Percentiles rank a stretch among this genome's conserved stretches.
These are phyloP conservation scores for Trichosporon inkin DNA, from an alignment of 1,284 basidiomycete genomes.

Conservation along the genomic window DNA sequence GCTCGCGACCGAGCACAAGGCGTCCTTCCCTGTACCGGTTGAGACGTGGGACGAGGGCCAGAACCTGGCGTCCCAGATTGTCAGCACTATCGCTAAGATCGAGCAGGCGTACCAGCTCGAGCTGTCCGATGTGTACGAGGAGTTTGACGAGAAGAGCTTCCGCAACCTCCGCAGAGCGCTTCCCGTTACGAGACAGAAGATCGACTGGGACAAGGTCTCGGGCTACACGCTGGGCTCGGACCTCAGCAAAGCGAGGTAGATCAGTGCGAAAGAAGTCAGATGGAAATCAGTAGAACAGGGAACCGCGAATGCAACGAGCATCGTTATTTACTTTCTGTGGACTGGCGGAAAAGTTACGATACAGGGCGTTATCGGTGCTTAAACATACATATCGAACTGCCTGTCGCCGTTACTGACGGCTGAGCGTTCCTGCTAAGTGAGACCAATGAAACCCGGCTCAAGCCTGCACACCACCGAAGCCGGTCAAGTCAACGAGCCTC, in stretches of 20 bases:
- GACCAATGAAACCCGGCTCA: too few relatives aligned
- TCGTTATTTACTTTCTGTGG: too few relatives aligned
- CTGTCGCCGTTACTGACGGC: too few relatives aligned
- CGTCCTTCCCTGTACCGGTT: conserved; percentile 64
- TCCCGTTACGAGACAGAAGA: conserved; percentile 84
- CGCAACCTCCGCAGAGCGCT: conserved; percentile 75
- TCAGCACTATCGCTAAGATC: conserved; percentile 73
- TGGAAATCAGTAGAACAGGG: neutral
- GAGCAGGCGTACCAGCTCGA: conserved; percentile 74
- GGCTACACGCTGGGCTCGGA: conserved; percentile 84
- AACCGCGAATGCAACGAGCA: too few relatives aligned
- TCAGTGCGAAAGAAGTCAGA: neutral
- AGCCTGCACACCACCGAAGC: neutral
- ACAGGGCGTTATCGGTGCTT: too few relatives aligned
- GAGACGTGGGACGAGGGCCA: conserved; percentile 53
- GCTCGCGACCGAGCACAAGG: conserved; percentile 67
- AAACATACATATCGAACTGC: too few relatives aligned
- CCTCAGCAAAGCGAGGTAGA: conserved; percentile 53
- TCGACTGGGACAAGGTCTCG: conserved; percentile 86
- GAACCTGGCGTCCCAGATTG: conserved; percentile 55
- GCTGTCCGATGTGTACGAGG: conserved; percentile 72
- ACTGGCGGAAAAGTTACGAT: too few relatives aligned
- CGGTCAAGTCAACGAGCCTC: conserved; percentile 10
- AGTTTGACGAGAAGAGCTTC: conserved; percentile 87
- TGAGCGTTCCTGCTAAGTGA: too few relatives aligned